Evolutionary conservation across 345 rosid genomes (phyloP).

Genomic region (Limnanthes douglasii): DNA sequence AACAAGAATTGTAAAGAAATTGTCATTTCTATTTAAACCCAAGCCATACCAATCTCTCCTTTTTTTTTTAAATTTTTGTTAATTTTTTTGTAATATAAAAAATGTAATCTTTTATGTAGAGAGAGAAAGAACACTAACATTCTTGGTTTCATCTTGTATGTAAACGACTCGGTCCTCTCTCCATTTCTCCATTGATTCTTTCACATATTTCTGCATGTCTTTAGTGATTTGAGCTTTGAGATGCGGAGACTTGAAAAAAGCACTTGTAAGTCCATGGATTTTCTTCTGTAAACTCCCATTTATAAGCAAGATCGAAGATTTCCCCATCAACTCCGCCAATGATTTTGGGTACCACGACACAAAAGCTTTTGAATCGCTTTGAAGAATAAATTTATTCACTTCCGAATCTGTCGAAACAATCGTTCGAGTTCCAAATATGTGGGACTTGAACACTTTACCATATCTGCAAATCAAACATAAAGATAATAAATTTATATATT

Average conservation of each 20-base stretch:
- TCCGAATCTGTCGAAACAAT: conserved; percentile 91
- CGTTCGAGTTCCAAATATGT: conserved; percentile 74
- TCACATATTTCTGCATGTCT: conserved; percentile 64
- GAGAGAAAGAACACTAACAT: conserved; percentile 22
- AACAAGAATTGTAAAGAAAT: not conserved
- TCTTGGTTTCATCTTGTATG: conserved; percentile 81
- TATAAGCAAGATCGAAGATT: conserved; percentile 74
- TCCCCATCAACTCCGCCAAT: conserved; percentile 88
- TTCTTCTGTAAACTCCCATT: conserved; percentile 82
- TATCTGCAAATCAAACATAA: conserved; percentile 23
- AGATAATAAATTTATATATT: not conserved
- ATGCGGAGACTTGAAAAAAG: conserved; percentile 71
- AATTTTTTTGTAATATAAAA: too few relatives aligned
- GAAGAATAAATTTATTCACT: conserved; percentile 70
- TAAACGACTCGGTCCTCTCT: conserved; percentile 37
- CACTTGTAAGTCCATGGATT: conserved; percentile 78
- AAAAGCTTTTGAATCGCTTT: conserved; percentile 64
- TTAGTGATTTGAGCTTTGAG: conserved; percentile 76
- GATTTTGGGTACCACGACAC: conserved; percentile 94
- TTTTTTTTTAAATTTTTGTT: too few relatives aligned
- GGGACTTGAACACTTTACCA: conserved; percentile 96
- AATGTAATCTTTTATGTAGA: too few relatives aligned
- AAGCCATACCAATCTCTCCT: too few relatives aligned
- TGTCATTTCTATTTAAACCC: too few relatives aligned
- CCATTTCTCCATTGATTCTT: conserved; percentile 68